These are phyloP conservation scores for Ophiostoma fasciatum DNA, from an alignment of 2,329 filamentous ascomycete genomes.

Conservation along the genomic window DNA sequence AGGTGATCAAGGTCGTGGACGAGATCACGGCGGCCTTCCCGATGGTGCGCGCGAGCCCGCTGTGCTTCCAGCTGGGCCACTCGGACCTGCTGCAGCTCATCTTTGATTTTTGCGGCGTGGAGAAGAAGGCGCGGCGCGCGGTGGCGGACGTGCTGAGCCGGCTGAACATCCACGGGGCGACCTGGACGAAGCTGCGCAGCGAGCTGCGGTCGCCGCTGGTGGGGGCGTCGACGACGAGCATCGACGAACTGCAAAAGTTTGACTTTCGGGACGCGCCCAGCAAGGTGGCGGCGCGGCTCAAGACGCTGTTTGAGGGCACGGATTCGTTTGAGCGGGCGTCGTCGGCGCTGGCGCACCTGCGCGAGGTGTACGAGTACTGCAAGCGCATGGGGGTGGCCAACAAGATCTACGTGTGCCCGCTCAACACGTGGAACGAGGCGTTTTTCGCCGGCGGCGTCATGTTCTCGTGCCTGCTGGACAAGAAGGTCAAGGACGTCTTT, in stretches of 20 bases:
- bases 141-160: conserved; percentile 78
- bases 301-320: conserved; percentile 44
- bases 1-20: conserved; percentile 86
- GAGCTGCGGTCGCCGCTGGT: conserved; percentile 71
- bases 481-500: conserved; percentile 70
- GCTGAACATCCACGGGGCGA: conserved; percentile 66
- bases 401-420: conserved; percentile 70
- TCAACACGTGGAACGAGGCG: conserved; percentile 79
- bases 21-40: conserved; percentile 77
- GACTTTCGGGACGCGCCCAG: conserved; percentile 60
- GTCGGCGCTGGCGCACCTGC: conserved; percentile 64
- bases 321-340: conserved; percentile 62
- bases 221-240: conserved; percentile 72
- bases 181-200: conserved; percentile 68
- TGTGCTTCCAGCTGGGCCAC: conserved; percentile 87
- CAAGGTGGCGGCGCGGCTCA: conserved; percentile 43
- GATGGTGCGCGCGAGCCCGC: conserved; percentile 50
- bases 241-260: conserved; percentile 81
- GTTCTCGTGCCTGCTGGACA: conserved; percentile 83
- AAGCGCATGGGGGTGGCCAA: conserved; percentile 59
- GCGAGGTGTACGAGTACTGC: conserved; percentile 61
- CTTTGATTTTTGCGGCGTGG: conserved; percentile 81
- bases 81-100: conserved; percentile 73
- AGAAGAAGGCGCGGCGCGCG: conserved; percentile 47
- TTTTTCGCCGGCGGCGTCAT: conserved; percentile 78